Percentiles rank a stretch among this genome's conserved stretches.
Conservation (phyloP, 2,329 filamentous ascomycete species). For the Claviceps africana region DNA sequence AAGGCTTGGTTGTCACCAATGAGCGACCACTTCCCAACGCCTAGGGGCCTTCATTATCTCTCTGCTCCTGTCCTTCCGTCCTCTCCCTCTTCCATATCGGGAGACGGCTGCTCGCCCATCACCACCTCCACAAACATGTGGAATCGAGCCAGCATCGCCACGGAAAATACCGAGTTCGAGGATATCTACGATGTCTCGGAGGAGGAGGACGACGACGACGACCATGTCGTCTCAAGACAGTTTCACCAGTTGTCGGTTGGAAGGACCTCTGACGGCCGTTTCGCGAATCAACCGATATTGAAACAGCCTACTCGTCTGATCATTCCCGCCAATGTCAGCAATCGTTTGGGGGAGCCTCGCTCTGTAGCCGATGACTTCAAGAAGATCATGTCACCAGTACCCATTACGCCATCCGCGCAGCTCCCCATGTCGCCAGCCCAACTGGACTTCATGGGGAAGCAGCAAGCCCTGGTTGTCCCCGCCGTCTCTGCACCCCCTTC, state of each 20-base stretch:
- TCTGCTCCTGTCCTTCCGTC: conserved; percentile 48
- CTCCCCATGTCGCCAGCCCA: conserved; percentile 65
- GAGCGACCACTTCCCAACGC: conserved; percentile 57
- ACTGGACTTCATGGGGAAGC: conserved; percentile 53
- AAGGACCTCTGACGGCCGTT: conserved; percentile 24
- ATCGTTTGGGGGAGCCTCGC: conserved; percentile 25
- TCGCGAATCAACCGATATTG: conserved; percentile 22
- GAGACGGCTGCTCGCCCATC: conserved; percentile 39
- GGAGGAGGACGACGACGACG: conserved; percentile 51
- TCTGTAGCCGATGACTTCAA: conserved; percentile 30
- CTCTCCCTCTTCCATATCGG: conserved; percentile 41
- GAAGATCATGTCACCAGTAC: conserved; percentile 42
- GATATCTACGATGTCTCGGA: conserved; percentile 81
- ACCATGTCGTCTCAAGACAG: conserved; percentile 9
- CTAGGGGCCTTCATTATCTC: conserved; percentile 52
- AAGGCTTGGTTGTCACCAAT: conserved; percentile 44
- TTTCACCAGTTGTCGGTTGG: conserved; percentile 16
- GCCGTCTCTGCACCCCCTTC: conserved; percentile 72
- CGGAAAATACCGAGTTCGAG: conserved; percentile 62
- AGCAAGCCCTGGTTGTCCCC: conserved; percentile 52
- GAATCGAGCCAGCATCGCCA: conserved; percentile 49
- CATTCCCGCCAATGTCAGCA: conserved; percentile 31
- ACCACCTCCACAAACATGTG: conserved; percentile 42
- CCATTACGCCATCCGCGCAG: conserved; percentile 49
- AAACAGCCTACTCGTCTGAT: conserved; percentile 30